Evolutionary conservation across 2,329 filamentous ascomycete genomes (phyloP).

Genomic region (Calycina marina): DNA sequence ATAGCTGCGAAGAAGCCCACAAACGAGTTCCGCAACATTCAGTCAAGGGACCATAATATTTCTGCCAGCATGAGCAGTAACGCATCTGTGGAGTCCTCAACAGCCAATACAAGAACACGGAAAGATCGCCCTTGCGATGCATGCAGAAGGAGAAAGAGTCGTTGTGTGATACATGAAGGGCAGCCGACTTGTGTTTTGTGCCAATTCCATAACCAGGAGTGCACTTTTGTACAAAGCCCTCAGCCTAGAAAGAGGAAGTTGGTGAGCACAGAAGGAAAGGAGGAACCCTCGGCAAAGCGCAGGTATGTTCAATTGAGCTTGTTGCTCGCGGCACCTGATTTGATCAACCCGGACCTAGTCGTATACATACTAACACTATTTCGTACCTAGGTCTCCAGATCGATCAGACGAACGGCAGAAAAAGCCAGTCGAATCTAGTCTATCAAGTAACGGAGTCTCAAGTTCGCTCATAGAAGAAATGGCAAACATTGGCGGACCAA

Average conservation of each 20-base stretch:
- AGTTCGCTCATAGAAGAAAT: slow-evolving; percentile 53
- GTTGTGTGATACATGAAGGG: slow-evolving; percentile 67
- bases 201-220: slow-evolving; percentile 63
- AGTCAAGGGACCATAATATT: slow-evolving; percentile 12
- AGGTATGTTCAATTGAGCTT: slow-evolving; percentile 38
- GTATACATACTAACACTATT: slow-evolving; percentile 3
- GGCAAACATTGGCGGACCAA: slow-evolving; percentile 53
- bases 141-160: slow-evolving; percentile 58
- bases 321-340: too few species aligned
- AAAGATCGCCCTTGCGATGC: slow-evolving; percentile 52
- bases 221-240: slow-evolving; percentile 64
- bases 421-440: slow-evolving; percentile 39
- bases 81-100: slow-evolving; percentile 34
- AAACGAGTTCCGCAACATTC: slow-evolving; percentile 11
- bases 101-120: slow-evolving; percentile 29
- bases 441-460: slow-evolving; percentile 47
- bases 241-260: slow-evolving; percentile 69
- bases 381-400: slow-evolving; percentile 38
- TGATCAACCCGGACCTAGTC: slow-evolving; percentile 3
- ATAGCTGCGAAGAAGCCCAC: slow-evolving; percentile 46
- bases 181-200: slow-evolving; percentile 61
- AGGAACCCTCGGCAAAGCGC: slow-evolving; percentile 49
- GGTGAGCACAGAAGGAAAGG: slow-evolving; percentile 37
- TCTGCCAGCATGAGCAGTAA: slow-evolving; percentile 36
- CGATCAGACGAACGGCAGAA: slow-evolving; percentile 38